Percentiles rank a stretch among this genome's conserved stretches.
Evolutionary conservation across 2,329 filamentous ascomycete genomes (phyloP).

Genomic region (Sodiomyces alkalinus): DNA sequence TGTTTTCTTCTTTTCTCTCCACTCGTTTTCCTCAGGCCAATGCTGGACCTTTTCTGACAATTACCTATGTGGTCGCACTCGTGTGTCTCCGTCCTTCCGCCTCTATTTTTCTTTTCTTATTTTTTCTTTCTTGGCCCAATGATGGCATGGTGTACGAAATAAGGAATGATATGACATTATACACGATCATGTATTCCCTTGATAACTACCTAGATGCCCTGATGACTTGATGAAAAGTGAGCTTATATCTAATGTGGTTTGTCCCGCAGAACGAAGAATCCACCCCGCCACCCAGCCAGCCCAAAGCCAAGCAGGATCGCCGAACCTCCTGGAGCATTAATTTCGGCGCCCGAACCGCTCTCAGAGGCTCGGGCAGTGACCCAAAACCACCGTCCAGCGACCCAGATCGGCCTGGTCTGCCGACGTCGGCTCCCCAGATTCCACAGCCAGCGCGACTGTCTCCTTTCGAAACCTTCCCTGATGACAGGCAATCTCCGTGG

Average conservation of each 20-base stretch:
- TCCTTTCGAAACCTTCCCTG: conserved; percentile 9
- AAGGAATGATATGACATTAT: conserved; percentile 24
- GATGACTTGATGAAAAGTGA: conserved; percentile 1
- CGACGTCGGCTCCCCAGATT: conserved; percentile 7
- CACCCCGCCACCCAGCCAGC: conserved; percentile 17
- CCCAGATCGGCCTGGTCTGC: no score
- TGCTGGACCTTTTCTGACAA: no score
- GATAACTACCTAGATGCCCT: conserved; percentile 4
- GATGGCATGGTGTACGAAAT: conserved; percentile 22
- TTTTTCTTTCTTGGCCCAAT: conserved; percentile 17
- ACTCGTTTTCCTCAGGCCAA: conserved; percentile 4
- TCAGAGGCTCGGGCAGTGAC: no score
- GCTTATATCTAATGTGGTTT: conserved; percentile 11
- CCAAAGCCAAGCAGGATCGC: conserved; percentile 21
- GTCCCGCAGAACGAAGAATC: conserved; percentile 18
- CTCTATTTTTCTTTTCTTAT: neutral
- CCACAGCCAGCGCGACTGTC: conserved; percentile 11
- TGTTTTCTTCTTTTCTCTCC: conserved; percentile 12
- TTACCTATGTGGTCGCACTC: neutral
- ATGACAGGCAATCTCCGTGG: conserved; percentile 6
- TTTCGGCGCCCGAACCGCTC: conserved; percentile 19
- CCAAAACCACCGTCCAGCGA: no score
- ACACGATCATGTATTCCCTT: conserved; percentile 11
- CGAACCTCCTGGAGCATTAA: conserved; percentile 29
- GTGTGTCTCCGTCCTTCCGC: neutral